Base-by-base conservation (phyloP, 176 grass and related monocot genomes). In the Cenchrus americanus region DNA sequence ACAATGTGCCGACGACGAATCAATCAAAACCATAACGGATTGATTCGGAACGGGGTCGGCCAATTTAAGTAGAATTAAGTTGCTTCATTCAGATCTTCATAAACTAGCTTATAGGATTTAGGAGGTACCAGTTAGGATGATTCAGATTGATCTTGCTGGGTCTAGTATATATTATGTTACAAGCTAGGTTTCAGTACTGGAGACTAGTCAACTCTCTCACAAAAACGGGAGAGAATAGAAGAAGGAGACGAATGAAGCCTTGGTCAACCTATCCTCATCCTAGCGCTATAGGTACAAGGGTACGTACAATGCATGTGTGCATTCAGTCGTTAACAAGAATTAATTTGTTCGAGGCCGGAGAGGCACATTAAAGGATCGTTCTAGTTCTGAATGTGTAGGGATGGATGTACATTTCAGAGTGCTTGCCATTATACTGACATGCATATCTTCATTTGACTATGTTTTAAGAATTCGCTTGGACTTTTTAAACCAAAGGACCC, bases 221-320 rank as follows among this genome's bases (percentile, higher is more conserved):
- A 41, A 49, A 44, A 44, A 44, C 4, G 42, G 7, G 42, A 76
- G 23, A 18, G 3, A 77, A 69, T 2, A 24, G 54, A 17, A 53
- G 7, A 42, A 72, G 12, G 21, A 2, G 49, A 80, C 6, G 7
- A 42, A 42, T 21, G 54, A 41, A 23, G 13, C n/a, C 70, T 78
- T 83, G 54, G 66, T 79, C 74, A 83, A 43, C 57, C 63, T 53
- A 83, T 63, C 12, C 1, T 59, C 55, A 3, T 57, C 50, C 13
- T 19, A 82, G 67, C 34, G 67, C 34, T 37, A 37, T 14, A 10
- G 44, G 26, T 46, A 63, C 66, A 63, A 53, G 55, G 27, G 58
- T 52, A 73, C 21, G 5, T 63, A 59, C 24, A 58, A 18, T 34
- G 68, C 41, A 83, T 21, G 19, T 37, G 23, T 81, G 11, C 46